phyloP scores from a whole-genome alignment of 1,139 yeast species.

The Tardiomyces blankii region DNA sequence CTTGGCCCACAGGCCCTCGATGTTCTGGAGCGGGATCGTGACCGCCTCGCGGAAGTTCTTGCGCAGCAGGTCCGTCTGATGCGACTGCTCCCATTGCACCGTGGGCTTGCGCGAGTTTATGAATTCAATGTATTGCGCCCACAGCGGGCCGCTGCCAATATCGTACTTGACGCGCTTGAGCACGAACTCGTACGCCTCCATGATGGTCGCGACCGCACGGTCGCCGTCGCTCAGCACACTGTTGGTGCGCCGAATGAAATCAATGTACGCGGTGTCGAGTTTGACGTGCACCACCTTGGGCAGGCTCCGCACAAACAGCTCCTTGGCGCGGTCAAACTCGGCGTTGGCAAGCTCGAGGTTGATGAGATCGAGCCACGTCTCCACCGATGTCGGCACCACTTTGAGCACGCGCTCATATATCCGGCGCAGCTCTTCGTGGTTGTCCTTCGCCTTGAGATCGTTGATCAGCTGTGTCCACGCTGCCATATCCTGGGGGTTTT shows the following conservation, averaged over 20 bases:
- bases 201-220: slow-evolving; percentile 62
- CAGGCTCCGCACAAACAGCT: slow-evolving; percentile 51
- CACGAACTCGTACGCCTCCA: slow-evolving; percentile 81
- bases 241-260: slow-evolving; percentile 60
- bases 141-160: slow-evolving; percentile 55
- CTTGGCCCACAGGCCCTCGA: slow-evolving; percentile 72
- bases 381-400: slow-evolving; percentile 52
- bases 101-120: slow-evolving; percentile 69
- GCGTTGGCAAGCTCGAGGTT: slow-evolving; percentile 57
- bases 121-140: slow-evolving; percentile 80
- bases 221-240: slow-evolving; percentile 74
- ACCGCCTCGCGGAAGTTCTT: slow-evolving; percentile 63
- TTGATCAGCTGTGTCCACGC: slow-evolving; percentile 50
- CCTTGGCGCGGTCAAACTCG: slow-evolving; percentile 58
- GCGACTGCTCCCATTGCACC: slow-evolving; percentile 81
- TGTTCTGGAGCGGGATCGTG: slow-evolving; percentile 56
- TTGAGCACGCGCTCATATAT: slow-evolving; percentile 51
- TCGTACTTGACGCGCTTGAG: slow-evolving; percentile 71
- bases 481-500: slow-evolving; percentile 44
- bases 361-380: slow-evolving; percentile 60
- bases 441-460: slow-evolving; percentile 45
- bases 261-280: slow-evolving; percentile 65
- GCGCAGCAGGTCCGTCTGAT: slow-evolving; percentile 66
- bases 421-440: slow-evolving; percentile 49
- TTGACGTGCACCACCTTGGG: slow-evolving; percentile 49